Evolutionary conservation across 2,329 filamentous ascomycete species (phyloP), one percentile per base, ranked within the genome.

Genomic region (Parafenestella ontariensis): DNA sequence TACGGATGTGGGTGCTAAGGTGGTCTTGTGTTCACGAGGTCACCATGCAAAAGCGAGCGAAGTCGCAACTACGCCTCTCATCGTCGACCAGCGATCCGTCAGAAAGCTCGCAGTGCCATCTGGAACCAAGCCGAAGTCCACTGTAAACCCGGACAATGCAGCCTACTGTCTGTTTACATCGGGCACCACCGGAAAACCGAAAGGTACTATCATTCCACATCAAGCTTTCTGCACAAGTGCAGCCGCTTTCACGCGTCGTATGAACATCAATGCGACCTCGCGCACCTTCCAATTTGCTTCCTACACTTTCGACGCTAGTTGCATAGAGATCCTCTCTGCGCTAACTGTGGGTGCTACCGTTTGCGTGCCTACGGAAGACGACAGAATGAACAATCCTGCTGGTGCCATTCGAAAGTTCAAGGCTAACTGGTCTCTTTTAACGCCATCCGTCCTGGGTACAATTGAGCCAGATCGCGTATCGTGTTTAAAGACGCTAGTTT

Each of bases 121-220:
- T 72, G 64, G 79, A 74, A 53, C 71, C 72, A 36, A 75, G 76
- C 55, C 73, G 59, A 49, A 76, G 73, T 17, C 68, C 73, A 28
- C 69, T 69, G 67, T 65, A 70, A 23, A 70, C 68, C 5, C 78
- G 76, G 3, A 78, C 76, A 50, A 83, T 40, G 78, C 81, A 4
- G 86, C 86, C 0, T 89, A 87, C 62, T 79, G 87, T 15, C 80
- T 90, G 7, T 86, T 89, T 59, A 83, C 82, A 0, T 75, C 71
- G 18, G 70, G 70, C 13, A 73, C 68, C 20, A 75, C 70, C 11
- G 69, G 69, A 42, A 81, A 79, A 45, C 83, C 85, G 0, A 85
- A 86, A 52, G 87, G 85, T 2, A 84, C 87, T 9, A 85, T 87
- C 29, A 85, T 89, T 52, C 84, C 84, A 5, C 88, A 90, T 62